These are phyloP conservation scores for Rugonectria rugulosa DNA, from an alignment of 2,329 filamentous ascomycete species.

Conservation along the genomic window DNA sequence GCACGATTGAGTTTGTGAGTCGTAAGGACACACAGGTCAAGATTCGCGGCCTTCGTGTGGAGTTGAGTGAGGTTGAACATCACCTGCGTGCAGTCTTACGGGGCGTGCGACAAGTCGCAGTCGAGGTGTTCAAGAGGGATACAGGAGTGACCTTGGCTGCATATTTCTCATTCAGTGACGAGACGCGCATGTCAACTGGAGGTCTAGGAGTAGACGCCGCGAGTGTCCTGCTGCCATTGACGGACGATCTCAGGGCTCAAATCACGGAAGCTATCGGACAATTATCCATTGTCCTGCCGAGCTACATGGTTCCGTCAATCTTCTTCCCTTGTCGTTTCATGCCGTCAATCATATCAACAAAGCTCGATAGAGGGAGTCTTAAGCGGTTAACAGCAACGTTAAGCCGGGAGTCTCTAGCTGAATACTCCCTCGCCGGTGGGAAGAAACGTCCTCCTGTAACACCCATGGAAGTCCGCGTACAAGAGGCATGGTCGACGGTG, in stretches of 20 bases:
- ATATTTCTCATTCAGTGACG: background rate
- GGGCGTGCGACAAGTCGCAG: background rate
- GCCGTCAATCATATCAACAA: too few species aligned
- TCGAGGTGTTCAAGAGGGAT: background rate
- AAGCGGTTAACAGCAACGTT: conserved; percentile 6
- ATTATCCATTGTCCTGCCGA: conserved; percentile 10
- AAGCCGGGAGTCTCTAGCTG: conserved; percentile 10
- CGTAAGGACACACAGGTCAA: conserved; percentile 64
- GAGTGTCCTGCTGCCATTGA: background rate
- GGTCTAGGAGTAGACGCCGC: background rate
- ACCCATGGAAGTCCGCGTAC: conserved; percentile 27
- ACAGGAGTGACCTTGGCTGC: background rate
- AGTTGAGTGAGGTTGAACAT: conserved; percentile 27
- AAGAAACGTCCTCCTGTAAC: conserved; percentile 1
- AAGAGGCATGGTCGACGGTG: conserved; percentile 42
- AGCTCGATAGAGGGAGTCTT: conserved; percentile 18
- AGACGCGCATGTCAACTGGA: conserved; percentile 32
- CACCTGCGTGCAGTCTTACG: conserved; percentile 6
- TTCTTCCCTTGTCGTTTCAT: conserved; percentile 21
- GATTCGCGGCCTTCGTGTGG: conserved; percentile 56
- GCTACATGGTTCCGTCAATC: conserved; percentile 26
- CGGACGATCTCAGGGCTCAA: background rate
- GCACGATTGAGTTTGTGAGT: conserved; percentile 51
- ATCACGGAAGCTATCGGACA: background rate
- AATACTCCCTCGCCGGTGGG: conserved; percentile 11